Evolutionary conservation across 139 green algal species (phyloP).

Genomic region (Haematococcus sp.): DNA sequence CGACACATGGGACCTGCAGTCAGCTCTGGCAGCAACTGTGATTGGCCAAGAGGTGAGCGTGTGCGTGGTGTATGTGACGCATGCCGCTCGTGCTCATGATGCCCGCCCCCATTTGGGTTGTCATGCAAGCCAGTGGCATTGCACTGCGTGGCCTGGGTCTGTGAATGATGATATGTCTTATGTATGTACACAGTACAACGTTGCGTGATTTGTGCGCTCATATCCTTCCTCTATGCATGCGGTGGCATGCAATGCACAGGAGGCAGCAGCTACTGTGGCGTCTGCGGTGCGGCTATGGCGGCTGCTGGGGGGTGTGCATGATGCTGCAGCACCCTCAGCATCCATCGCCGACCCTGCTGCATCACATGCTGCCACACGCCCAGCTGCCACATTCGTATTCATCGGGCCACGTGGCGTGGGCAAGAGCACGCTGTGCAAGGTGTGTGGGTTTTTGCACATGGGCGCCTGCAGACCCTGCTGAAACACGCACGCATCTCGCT

Average conservation of each 20-base stretch:
- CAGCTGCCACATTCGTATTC: constrained; percentile 75
- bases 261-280: constrained; percentile 14
- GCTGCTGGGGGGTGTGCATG: constrained; percentile 11
- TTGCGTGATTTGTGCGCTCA: no score
- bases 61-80: neutral
- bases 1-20: constrained; percentile 50
- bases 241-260: no score
- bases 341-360: neutral
- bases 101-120: no score
- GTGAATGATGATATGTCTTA: no score
- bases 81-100: no score
- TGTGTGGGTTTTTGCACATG: constrained; percentile 13
- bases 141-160: no score
- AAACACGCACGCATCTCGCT: no score
- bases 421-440: constrained; percentile 73
- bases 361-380: constrained; percentile 17
- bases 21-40: constrained; percentile 37
- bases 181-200: no score
- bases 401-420: constrained; percentile 69
- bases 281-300: constrained; percentile 54
- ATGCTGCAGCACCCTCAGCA: neutral
- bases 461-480: neutral
- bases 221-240: no score
- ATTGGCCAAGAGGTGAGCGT: constrained; percentile 65
- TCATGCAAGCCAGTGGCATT: no score